phyloP scores from a whole-genome alignment of 768 basidiomycete genomes.

The Exidia glandulosa region DNA sequence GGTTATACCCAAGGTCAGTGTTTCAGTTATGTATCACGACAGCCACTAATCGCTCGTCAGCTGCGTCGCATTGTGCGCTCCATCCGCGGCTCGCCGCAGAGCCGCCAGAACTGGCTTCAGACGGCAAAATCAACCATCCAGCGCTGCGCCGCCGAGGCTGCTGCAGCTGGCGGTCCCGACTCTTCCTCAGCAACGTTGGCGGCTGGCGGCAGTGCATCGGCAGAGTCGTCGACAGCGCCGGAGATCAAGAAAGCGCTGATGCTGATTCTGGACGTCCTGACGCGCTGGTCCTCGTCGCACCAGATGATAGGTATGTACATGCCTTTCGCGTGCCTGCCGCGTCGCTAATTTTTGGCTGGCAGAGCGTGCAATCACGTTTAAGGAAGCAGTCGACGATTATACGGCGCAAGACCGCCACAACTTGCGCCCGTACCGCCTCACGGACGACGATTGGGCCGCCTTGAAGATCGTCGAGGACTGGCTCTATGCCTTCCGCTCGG shows the following conservation, averaged over 20 bases:
- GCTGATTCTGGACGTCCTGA: slow-evolving; percentile 4
- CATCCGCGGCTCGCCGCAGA: slow-evolving; percentile 2
- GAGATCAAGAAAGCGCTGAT: background rate
- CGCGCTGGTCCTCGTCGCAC: slow-evolving; percentile 1
- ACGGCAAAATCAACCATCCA: slow-evolving; percentile 1
- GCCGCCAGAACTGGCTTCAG: background rate
- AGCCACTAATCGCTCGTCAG: background rate
- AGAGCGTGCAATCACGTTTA: slow-evolving; percentile 18
- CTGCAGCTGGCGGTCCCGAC: background rate
- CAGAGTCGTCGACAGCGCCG: no score
- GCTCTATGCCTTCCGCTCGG: slow-evolving; percentile 18
- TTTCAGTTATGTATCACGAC: background rate
- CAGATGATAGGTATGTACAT: slow-evolving; percentile 1
- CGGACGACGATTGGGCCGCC: slow-evolving; percentile 18
- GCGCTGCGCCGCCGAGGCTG: background rate
- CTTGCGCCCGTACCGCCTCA: slow-evolving; percentile 10
- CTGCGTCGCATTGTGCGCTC: slow-evolving; percentile 5
- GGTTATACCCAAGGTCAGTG: background rate
- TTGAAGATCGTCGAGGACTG: slow-evolving; percentile 15
- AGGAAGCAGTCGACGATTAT: slow-evolving; percentile 9
- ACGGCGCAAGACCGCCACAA: slow-evolving; percentile 8
- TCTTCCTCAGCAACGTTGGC: no score
- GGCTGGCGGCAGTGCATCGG: no score
- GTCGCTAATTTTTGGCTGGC: background rate
- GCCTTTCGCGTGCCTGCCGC: background rate